Evolutionary conservation across 148 eudicot genomes (phyloP), one percentile per base, ranked within the genome.

Genomic region (Spergularia bocconei): DNA sequence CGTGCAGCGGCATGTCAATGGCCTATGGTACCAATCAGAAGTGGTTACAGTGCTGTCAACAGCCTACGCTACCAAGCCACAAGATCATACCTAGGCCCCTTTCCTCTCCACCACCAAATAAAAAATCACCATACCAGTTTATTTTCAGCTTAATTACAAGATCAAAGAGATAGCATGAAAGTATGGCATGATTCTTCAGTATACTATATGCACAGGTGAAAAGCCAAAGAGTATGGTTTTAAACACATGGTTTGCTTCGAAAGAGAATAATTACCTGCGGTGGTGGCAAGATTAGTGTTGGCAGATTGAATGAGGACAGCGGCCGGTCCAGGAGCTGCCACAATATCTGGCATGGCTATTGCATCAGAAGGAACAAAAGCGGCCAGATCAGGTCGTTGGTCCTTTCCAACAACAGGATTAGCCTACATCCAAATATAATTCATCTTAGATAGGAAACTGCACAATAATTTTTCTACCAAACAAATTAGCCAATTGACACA

Each of bases 321-420:
- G 39, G 25, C 78, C 71, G 73, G 84, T 8, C 74, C 71, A 39
- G 91, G 72, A 77, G 82, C 87, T 54, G 82, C 87, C 70, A 81
- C 80, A 79, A 78, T 51, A 61, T 88, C 88, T 56, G 84, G 78
- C 55, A 82, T 73, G 63, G 77, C 76, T 41, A 72, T 57, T 36
- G 88, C 85, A 82, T 84, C 89, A 61, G 95, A 88, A 55, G 98
- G 98, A 76, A 90, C 93, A 78, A 91, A 82, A 62, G 79, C 44
- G 57, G 97, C 98, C 83, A 94, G 81, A 88, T 94, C 98, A 44
- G 98, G 98, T 76, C 97, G 98, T 72, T 91, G 95, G 83, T 93
- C 98, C 82, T 93, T 93, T 57, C 98, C 95, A 51, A 93, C 95
- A 5, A 88, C 50, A 76, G 96, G 98, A 84, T 76, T 91, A 57